Percentiles rank a stretch among this genome's conserved stretches.
phyloP scores from a whole-genome alignment of 495 filamentous ascomycete species.

The Neurospora sp. region DNA sequence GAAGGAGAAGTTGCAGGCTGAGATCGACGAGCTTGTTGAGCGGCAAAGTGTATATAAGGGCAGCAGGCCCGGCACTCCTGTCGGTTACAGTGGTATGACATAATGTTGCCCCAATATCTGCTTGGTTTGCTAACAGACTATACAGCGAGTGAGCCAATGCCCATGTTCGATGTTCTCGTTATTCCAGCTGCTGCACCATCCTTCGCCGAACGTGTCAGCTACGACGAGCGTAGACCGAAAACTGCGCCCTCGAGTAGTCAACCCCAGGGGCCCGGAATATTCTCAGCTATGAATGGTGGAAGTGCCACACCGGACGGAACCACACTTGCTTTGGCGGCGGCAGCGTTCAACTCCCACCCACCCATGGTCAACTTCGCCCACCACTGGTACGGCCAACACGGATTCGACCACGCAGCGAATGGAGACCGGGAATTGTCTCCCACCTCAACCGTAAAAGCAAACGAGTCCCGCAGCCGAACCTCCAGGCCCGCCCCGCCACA shows the following conservation, averaged over 20 bases:
- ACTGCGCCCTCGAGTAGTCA: slow-evolving; percentile 21
- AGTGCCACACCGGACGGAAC: slow-evolving; percentile 7
- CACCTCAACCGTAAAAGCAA: not conserved
- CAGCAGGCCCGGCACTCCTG: slow-evolving; percentile 38
- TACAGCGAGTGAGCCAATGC: slow-evolving; percentile 27
- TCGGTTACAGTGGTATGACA: slow-evolving; percentile 9
- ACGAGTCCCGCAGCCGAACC: not conserved
- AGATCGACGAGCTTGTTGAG: slow-evolving; percentile 44
- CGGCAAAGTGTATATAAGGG: slow-evolving; percentile 40
- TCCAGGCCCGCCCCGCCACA: not conserved
- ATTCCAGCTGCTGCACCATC: slow-evolving; percentile 37
- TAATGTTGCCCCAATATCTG: not conserved
- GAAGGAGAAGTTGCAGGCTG: slow-evolving; percentile 38
- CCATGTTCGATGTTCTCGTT: slow-evolving; percentile 27
- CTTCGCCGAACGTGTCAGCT: slow-evolving; percentile 37
- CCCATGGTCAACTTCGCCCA: not conserved
- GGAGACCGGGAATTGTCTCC: not conserved
- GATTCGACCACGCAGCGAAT: not conserved
- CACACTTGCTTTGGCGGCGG: slow-evolving; percentile 8
- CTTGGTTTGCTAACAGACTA: not conserved
- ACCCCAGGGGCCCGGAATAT: slow-evolving; percentile 12
- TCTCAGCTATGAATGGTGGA: not conserved
- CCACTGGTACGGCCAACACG: not conserved
- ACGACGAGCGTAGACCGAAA: slow-evolving; percentile 21
- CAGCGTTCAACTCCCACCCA: slow-evolving; percentile 14